Evolutionary conservation across 768 basidiomycete species (phyloP).

Genomic region (Macrocybe gigantea): DNA sequence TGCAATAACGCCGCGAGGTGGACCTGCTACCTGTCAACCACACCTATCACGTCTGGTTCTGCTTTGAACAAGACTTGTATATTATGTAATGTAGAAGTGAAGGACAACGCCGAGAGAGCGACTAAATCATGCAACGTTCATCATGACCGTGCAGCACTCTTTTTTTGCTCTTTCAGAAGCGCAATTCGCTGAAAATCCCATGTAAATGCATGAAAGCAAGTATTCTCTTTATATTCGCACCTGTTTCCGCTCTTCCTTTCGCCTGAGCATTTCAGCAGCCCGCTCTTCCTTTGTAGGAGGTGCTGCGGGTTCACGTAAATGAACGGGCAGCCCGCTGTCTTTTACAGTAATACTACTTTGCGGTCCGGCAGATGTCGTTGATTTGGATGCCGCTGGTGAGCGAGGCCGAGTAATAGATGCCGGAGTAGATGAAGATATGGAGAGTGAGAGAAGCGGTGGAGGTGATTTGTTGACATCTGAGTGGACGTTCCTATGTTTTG

Average conservation of each 20-base stretch:
- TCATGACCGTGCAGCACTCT: constrained; percentile 31
- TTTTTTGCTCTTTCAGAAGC: constrained; percentile 78
- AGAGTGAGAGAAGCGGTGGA: constrained; percentile 1
- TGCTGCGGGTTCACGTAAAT: constrained; percentile 6
- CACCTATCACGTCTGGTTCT: too few species aligned
- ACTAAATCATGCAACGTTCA: not conserved
- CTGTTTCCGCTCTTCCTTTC: constrained; percentile 90
- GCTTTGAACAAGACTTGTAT: too few species aligned
- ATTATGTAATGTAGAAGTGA: too few species aligned
- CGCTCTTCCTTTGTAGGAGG: constrained; percentile 72
- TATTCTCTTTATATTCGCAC: constrained; percentile 31
- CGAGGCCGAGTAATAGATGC: constrained; percentile 2
- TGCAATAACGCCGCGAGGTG: constrained; percentile 40
- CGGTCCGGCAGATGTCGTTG: not conserved
- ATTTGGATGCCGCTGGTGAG: not conserved
- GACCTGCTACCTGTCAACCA: too few species aligned
- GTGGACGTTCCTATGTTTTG: constrained; percentile 9
- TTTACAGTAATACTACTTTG: constrained; percentile 1
- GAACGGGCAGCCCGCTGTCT: not conserved
- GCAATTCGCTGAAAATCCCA: constrained; percentile 55
- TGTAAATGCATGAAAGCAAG: too few species aligned
- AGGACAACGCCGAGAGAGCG: too few species aligned
- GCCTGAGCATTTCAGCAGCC: constrained; percentile 84
- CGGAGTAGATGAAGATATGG: constrained; percentile 1
- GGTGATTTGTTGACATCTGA: not conserved